These are phyloP conservation scores for Cynanchum wilfordii DNA, from an alignment of 257 asterid genomes.

Conservation along the genomic window DNA sequence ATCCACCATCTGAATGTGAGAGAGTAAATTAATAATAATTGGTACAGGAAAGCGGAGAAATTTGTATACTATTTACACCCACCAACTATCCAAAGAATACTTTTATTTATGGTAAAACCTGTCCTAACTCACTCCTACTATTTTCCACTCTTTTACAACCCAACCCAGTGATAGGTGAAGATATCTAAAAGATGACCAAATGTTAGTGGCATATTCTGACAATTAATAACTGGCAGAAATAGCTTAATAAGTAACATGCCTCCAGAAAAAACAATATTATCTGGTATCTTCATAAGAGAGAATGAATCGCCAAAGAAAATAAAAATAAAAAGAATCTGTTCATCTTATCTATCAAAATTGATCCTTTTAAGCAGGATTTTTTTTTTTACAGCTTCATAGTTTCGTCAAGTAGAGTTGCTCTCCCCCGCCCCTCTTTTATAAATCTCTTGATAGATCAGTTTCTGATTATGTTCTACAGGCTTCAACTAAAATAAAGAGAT, in stretches of 20 bases:
- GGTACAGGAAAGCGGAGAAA: background rate
- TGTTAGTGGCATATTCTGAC: background rate
- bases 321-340: background rate
- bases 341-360: background rate
- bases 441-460: background rate
- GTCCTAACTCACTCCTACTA: background rate
- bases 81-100: background rate
- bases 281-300: background rate
- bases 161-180: background rate
- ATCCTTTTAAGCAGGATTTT: background rate
- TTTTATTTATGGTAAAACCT: background rate
- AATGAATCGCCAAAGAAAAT: background rate
- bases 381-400: background rate
- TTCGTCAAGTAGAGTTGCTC: background rate
- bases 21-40: background rate
- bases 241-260: background rate
- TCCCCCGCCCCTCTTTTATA: background rate
- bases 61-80: background rate
- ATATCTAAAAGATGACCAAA: background rate
- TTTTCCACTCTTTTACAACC: background rate
- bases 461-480: background rate
- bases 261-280: background rate
- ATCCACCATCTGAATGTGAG: conserved; percentile 67
- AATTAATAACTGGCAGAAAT: background rate
- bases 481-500: background rate